A percentile compares a stretch with the other conserved stretches of the same genome.
These are phyloP conservation scores for Claviceps cyperi DNA, from an alignment of 2,329 filamentous ascomycete genomes.

Conservation along the genomic window DNA sequence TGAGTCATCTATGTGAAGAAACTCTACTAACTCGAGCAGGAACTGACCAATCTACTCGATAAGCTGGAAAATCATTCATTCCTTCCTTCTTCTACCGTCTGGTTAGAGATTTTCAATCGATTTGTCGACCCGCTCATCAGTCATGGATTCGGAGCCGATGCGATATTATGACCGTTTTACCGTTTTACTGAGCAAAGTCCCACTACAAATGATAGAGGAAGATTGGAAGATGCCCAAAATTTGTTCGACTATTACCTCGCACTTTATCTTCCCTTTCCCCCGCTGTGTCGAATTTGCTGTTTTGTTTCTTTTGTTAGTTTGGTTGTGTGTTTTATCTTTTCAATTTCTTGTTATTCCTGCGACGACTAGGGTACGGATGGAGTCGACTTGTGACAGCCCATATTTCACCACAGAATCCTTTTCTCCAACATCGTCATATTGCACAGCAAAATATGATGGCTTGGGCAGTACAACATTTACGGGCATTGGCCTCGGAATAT, in stretches of 20 bases:
- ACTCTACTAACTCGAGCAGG: slow-evolving; percentile 17
- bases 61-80: background rate
- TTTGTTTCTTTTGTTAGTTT: slow-evolving; percentile 3
- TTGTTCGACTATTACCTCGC: background rate
- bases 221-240: background rate
- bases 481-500: slow-evolving; percentile 20
- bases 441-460: slow-evolving; percentile 24
- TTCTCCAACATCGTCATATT: slow-evolving; percentile 24
- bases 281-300: background rate
- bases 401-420: slow-evolving; percentile 25
- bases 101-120: background rate
- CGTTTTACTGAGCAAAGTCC: background rate
- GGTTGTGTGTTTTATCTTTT: slow-evolving; percentile 9
- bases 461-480: slow-evolving; percentile 21
- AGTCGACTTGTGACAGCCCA: slow-evolving; percentile 24
- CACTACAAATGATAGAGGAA: background rate
- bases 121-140: background rate
- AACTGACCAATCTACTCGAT: slow-evolving; percentile 13
- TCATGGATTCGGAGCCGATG: background rate
- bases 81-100: background rate
- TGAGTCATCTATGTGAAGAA: background rate
- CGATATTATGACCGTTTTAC: background rate
- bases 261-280: background rate
- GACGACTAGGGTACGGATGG: slow-evolving; percentile 21
- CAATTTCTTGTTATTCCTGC: slow-evolving; percentile 17